phyloP scores from a whole-genome alignment of 2,329 filamentous ascomycete species.

The Cryphonectria nitschkei region DNA sequence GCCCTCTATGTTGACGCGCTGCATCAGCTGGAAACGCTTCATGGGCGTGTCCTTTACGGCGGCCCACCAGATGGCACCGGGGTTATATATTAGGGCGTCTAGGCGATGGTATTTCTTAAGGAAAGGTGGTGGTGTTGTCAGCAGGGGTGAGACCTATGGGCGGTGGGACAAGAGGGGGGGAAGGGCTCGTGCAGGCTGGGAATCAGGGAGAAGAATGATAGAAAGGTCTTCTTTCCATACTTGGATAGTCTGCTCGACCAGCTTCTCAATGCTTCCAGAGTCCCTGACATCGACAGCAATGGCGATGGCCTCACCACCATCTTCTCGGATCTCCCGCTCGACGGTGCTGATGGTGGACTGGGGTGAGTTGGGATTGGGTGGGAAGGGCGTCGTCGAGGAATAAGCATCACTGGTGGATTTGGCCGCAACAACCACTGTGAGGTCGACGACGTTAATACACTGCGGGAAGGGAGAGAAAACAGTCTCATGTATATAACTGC shows the following conservation, averaged over 20 bases:
- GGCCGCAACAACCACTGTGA: constrained; percentile 73
- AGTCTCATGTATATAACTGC: not conserved
- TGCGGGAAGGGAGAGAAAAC: not conserved
- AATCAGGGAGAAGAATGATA: no score
- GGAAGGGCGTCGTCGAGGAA: constrained; percentile 59
- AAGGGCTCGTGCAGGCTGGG: no score
- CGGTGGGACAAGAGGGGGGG: not conserved
- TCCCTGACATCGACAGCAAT: constrained; percentile 73
- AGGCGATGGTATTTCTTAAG: constrained; percentile 60
- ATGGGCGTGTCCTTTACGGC: constrained; percentile 72
- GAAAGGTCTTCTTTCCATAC: constrained; percentile 34
- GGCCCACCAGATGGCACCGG: constrained; percentile 85
- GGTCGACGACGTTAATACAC: not conserved
- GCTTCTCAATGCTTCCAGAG: constrained; percentile 59
- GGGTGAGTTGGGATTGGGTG: constrained; percentile 75
- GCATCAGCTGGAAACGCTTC: constrained; percentile 79
- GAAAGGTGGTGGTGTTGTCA: not conserved
- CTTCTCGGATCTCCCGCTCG: constrained; percentile 69
- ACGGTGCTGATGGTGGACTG: constrained; percentile 82
- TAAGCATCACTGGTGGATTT: constrained; percentile 71
- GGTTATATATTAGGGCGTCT: constrained; percentile 81
- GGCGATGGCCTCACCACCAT: constrained; percentile 66
- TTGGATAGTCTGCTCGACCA: constrained; percentile 62
- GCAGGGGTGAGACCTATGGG: not conserved
- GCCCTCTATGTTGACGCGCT: constrained; percentile 74